Conservation (phyloP, 371 early-diverging fungal species). For the Mortierella sp. region DNA sequence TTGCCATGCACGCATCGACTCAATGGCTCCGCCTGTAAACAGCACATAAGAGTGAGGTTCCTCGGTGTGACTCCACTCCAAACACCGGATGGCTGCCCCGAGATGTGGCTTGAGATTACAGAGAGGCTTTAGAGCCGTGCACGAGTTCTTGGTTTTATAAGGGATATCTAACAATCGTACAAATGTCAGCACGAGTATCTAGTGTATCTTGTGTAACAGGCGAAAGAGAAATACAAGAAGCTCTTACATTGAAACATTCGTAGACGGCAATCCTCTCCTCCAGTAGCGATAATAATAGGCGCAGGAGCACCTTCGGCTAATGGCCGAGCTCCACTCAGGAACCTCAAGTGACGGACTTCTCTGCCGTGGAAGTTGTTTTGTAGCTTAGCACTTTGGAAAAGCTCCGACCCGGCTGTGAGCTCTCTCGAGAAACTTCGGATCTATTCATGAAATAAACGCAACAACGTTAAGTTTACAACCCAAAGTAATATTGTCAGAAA, state of each 20-base stretch:
- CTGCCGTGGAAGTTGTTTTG: slow-evolving; percentile 71
- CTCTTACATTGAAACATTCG: slow-evolving; percentile 53
- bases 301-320: slow-evolving; percentile 32
- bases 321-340: slow-evolving; percentile 38
- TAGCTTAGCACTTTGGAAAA: slow-evolving; percentile 64
- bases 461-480: not conserved
- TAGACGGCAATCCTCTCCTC: slow-evolving; percentile 42
- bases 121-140: slow-evolving; percentile 44
- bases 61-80: slow-evolving; percentile 50
- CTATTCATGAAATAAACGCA: slow-evolving; percentile 20
- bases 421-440: slow-evolving; percentile 64
- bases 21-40: slow-evolving; percentile 67
- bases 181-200: not conserved
- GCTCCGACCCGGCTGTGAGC: slow-evolving; percentile 57
- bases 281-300: slow-evolving; percentile 42
- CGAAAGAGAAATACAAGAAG: slow-evolving; percentile 13
- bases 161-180: slow-evolving; percentile 43
- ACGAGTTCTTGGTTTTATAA: slow-evolving; percentile 48
- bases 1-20: slow-evolving; percentile 60
- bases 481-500: not conserved
- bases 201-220: not conserved
- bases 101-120: slow-evolving; percentile 52
- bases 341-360: slow-evolving; percentile 67
- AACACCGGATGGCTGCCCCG: slow-evolving; percentile 48
- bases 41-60: slow-evolving; percentile 47